These are phyloP conservation scores for Melaleuca quinquenervia DNA, from an alignment of 345 rosid species.

Conservation along the genomic window DNA sequence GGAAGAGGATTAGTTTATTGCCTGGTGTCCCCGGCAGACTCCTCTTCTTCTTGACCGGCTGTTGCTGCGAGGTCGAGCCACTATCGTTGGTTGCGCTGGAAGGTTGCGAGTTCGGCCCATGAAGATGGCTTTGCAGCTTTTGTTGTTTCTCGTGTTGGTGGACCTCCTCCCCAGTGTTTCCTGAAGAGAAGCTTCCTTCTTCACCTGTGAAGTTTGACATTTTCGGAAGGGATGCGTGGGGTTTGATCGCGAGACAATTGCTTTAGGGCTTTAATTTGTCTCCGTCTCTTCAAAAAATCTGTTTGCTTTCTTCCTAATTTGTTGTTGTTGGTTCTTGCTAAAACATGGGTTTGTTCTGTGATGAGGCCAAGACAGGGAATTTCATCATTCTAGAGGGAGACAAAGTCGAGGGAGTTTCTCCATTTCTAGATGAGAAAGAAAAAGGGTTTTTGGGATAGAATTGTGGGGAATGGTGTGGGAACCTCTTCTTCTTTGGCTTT, in stretches of 20 bases:
- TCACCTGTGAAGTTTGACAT: conserved; percentile 60
- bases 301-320: background rate
- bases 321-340: background rate
- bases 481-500: conserved; percentile 46
- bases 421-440: conserved; percentile 12
- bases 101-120: background rate
- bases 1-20: conserved; percentile 2
- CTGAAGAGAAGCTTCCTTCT: conserved; percentile 67
- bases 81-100: conserved; percentile 11
- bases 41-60: conserved; percentile 53
- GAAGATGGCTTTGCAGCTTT: background rate
- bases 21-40: conserved; percentile 80
- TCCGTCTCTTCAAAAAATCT: background rate
- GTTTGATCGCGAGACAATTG: background rate
- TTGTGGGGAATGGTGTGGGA: conserved; percentile 9
- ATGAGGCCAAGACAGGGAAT: conserved; percentile 24
- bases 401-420: conserved; percentile 24
- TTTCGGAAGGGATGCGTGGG: background rate
- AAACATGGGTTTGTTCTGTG: background rate
- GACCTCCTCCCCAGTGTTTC: conserved; percentile 35
- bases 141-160: conserved; percentile 26
- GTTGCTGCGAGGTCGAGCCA: conserved; percentile 24
- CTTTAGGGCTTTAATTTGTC: background rate
- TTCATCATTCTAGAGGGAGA: conserved; percentile 21
- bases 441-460: background rate